Base-by-base conservation (phyloP, 2,329 filamentous ascomycete species). In the Tolypocladium tropicale region DNA sequence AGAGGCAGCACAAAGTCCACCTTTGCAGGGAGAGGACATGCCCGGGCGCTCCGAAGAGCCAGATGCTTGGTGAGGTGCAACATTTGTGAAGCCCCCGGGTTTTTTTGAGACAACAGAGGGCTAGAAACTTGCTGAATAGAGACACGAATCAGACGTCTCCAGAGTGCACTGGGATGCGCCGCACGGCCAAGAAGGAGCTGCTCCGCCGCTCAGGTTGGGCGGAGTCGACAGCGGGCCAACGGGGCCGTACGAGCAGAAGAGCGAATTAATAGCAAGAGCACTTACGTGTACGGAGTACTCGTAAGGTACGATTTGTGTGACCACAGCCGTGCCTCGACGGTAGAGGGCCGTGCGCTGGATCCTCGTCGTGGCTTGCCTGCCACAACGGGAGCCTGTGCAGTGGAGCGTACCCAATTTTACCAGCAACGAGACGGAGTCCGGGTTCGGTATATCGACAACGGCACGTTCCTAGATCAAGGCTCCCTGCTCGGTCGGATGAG, bases 301-400 rank as follows among this genome's bases (percentile, higher is more conserved):
- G n/a, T n/a, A n/a, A n/a, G n/a, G n/a, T n/a, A 34, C 23, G 37
- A 23, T 9, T 10, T 41, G 9, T 41, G 9, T 23, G n/a, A 46
- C n/a, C 23, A 46, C 25, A 21, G 39, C 39, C 7, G 6, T 46
- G 43, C 23, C 43, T 16, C 9, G 23, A 25, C 14, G 2, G n/a
- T n/a, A n/a, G 34, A 28, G 53, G 53, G 53, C 53, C 53, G 53
- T 54, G 53, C 53, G 53, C 46, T 21, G 46, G 21, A 49, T 32
- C 28, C 46, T 49, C 28, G 18, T 32, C 18, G 16, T 30, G 46
- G 16, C 46, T n/a, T 18, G 6, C 46, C 18, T 32, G 28, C 46
- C 53, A 49, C 23, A 21, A 21, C 53, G 53, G 53, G 53, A 49
- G 28, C 30, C 53, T 49, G 16, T 32, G 53, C 53, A 28, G 53